Evolutionary conservation across 129 eudicot genomes (phyloP), one percentile per base, ranked within the genome.

Genomic region (Escallonia rubra): DNA sequence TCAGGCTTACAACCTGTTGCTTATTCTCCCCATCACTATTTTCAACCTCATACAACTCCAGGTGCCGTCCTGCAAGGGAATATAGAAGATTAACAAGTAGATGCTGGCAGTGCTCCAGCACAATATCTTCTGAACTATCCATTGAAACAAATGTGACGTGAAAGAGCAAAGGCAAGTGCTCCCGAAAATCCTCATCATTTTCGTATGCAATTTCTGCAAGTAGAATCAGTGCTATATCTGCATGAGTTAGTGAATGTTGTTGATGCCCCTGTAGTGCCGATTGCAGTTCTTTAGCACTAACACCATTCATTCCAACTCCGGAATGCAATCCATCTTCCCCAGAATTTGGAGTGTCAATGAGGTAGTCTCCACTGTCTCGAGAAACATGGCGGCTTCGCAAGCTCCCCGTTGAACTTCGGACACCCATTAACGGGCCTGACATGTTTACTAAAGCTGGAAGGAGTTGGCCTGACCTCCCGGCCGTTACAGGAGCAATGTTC

Each of bases 201-300:
- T 93, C 99, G 23, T 93, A 93, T 8, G 99, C 99, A 44, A 93
- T 93, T 75, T 93, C 99, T 11, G 99, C 99, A 13, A 93, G 86
- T 15, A 93, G 74, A 74, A 93, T 93, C 77, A 93, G 66, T 5
- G 99, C 96, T 23, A 93, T 93, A 68, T 93, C 99, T 12, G 99
- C 99, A 72, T 89, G 96, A 45, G 95, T 93, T 43, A 93, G 78
- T 1, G 95, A 82, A 71, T 93, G 98, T 60, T 88, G 98, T 48
- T 93, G 99, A 73, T 93, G 99, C 47, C 99, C 99, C 78, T 93
- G 96, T 61, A 93, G 79, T 8, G 99, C 99, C 45, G 99, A 93
- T 48, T 89, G 99, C 68, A 93, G 96, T 65, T 93, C 99, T 80
- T 93, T 93, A 43, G 99, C 99, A 72, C 75, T 89, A 2, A 93